phyloP scores from a whole-genome alignment of 306 rosid genomes.

The Cucumis cinereus region DNA sequence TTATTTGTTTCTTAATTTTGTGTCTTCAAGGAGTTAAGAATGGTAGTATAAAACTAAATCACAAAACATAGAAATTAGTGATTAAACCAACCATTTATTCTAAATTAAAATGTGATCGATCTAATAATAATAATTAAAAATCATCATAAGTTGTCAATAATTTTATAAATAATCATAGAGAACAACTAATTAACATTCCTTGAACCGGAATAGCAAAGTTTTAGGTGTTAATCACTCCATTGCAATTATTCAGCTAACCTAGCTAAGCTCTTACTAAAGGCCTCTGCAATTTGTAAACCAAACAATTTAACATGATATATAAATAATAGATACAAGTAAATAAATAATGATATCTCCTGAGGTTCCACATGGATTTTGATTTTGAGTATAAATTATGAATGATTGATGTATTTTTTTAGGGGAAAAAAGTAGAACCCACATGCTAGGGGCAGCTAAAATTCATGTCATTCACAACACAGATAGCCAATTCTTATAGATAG shows the following conservation, averaged over 20 bases:
- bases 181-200: not conserved
- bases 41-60: too few species aligned
- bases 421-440: not conserved
- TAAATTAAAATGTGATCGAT: not conserved
- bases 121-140: not conserved
- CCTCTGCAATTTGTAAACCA: not conserved
- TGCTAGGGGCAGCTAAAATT: not conserved
- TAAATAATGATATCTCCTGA: not conserved
- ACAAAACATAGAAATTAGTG: too few species aligned
- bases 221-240: not conserved
- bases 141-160: not conserved
- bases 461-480: not conserved
- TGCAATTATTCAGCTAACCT: not conserved
- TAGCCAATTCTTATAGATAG: not conserved
- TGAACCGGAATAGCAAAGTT: not conserved
- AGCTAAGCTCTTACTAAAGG: not conserved
- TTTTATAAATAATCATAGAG: not conserved
- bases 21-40: not conserved
- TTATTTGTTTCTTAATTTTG: not conserved
- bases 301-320: not conserved
- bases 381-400: not conserved
- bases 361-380: not conserved
- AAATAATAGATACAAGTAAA: not conserved
- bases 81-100: too few species aligned
- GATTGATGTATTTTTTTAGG: not conserved